Conservation (phyloP, 2,329 filamentous ascomycete genomes). For the Talaromyces albobiverticillius region DNA sequence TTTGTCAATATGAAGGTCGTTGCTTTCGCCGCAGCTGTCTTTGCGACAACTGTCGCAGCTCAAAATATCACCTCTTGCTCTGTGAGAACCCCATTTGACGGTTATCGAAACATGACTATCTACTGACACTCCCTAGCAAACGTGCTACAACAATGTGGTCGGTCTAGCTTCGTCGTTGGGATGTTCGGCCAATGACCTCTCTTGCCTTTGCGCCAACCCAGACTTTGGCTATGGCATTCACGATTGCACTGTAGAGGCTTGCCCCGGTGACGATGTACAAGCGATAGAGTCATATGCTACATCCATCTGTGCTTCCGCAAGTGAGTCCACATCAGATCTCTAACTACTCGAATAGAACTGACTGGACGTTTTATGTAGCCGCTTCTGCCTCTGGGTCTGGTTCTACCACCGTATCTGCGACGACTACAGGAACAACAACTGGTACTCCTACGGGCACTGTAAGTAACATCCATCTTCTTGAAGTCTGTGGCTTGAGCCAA, state of each 20-base stretch:
- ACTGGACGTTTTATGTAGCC: slow-evolving; percentile 1
- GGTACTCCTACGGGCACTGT: slow-evolving; percentile 4
- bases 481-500: not conserved
- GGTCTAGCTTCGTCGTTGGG: slow-evolving; percentile 37
- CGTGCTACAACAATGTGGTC: slow-evolving; percentile 46
- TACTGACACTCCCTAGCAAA: slow-evolving; percentile 29
- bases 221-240: slow-evolving; percentile 46
- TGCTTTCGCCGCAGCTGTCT: slow-evolving; percentile 6
- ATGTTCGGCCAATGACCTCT: slow-evolving; percentile 35
- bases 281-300: slow-evolving; percentile 32
- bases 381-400: slow-evolving; percentile 14
- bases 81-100: not conserved
- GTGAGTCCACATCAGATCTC: slow-evolving; percentile 3
- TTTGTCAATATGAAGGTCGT: slow-evolving; percentile 9
- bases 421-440: not conserved
- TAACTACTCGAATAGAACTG: not conserved
- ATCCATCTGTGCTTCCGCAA: slow-evolving; percentile 32
- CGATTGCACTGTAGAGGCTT: slow-evolving; percentile 46
- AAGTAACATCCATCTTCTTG: not conserved
- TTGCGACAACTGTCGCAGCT: slow-evolving; percentile 8
- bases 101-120: not conserved
- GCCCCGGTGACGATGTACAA: slow-evolving; percentile 35
- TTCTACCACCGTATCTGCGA: slow-evolving; percentile 3
- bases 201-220: slow-evolving; percentile 39
- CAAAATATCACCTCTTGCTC: slow-evolving; percentile 8